Base-by-base conservation (phyloP, 1,284 basidiomycete species). In the Tausonia pullulans region DNA sequence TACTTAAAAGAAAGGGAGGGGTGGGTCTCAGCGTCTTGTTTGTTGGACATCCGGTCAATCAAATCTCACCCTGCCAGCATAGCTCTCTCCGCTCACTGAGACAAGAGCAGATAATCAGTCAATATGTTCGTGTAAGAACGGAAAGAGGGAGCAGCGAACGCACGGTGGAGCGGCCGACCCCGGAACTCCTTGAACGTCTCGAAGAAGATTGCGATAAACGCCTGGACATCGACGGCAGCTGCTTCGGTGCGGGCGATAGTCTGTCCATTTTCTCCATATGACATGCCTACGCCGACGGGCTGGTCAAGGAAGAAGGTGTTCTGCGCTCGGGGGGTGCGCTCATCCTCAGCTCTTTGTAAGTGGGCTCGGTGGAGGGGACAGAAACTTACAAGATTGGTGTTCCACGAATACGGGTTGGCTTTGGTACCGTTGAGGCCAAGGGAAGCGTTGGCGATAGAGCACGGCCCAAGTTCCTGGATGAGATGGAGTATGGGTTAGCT, bases 151-250 rank as follows among this genome's bases (percentile, higher is more conserved):
- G 27, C 27, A 27, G 27, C 27, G 27, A 27, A 27, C 27, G 27
- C 27, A 27, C 27, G 77, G 71, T 88, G 85, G 63, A 88, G 78
- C 3, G 80, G 78, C 41, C 86, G 76, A 5, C 83, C 84, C 53
- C 80, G 70, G 71, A 86, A 87, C 67, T 87, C 81, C 58, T 75
- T 74, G 72, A 88, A 90, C 0, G 82, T 83, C 69, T 88, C 84
- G 69, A 87, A 88, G 75, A 87, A 88, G 65, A 88, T 85, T 10
- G 81, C 78, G 59, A 87, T 76, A 74, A 88, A 88, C 0, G 86
- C 84, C 60, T 84, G 78, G 41, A 88, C 76, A 72, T 88, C 84
- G 68, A 81, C 81, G 5, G 86, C 85, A 0, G 87, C 87, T 45
- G 85, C 83, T 73, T 88, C 86, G 0, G 87, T 86, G 2, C 72